Base-by-base conservation (phyloP, 441 rosid species). In the Jatropha multifida region DNA sequence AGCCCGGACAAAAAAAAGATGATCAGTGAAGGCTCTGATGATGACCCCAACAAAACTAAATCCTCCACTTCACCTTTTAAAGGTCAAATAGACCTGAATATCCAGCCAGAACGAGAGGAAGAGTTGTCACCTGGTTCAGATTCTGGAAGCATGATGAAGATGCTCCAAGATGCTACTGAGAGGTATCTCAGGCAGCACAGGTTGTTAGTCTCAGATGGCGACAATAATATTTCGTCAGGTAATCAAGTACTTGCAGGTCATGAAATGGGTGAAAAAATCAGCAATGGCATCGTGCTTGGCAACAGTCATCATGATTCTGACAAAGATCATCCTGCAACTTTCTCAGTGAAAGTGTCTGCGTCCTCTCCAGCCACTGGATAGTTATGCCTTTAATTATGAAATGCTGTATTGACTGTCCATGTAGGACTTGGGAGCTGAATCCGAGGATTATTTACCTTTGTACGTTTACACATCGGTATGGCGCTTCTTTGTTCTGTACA, bases 101-200 rank as follows among this genome's bases (percentile, higher is more conserved):
- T 90, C 79, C 92, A 89, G 81, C 99, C 99, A 20, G 96, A 91
- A 87, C 80, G 90, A 64, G 98, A 96, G 67, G 99, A 90, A 73
- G 98, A 92, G 76, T 71, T 83, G 5, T 85, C 90, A 4, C 92
- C 92, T 42, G 83, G 85, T 74, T 84, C 91, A 1, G 89, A 90
- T 77, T 77, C 87, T 60, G 84, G 83, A 52, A 69, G 78, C 74
- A 77, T 81, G 86, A 82, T 79, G 75, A 86, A 76, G 84, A 76
- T 83, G 81, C 79, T 79, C 46, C 90, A 88, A 64, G 91, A 81
- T 80, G 86, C 88, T 72, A 70, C 82, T 0, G 86, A 85, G 42
- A 85, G 78, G 74, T 77, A 78, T 81, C 75, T 64, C 58, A 77
- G 68, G 81, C 88, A 82, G 81, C 86, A 79, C 59, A 75, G 69